These are phyloP conservation scores for Phialophora verrucosa DNA, from an alignment of 2,329 filamentous ascomycete species.

Conservation along the genomic window DNA sequence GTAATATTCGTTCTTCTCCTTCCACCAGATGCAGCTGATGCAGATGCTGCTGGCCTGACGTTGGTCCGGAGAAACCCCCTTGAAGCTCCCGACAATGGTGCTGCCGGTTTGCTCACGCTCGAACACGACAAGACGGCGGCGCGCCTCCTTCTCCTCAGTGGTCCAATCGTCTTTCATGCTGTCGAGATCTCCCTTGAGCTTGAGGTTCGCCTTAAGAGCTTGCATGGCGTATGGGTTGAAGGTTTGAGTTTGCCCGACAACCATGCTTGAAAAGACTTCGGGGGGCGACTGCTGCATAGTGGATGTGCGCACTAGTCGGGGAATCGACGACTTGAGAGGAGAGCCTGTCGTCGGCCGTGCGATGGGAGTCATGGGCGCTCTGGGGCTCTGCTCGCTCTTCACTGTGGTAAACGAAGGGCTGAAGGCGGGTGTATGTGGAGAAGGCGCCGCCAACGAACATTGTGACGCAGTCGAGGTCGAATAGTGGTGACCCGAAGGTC, in stretches of 20 bases:
- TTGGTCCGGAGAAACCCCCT: conserved; percentile 77
- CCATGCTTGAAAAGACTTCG: conserved; percentile 53
- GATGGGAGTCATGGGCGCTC: conserved; percentile 48
- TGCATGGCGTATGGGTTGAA: conserved; percentile 84
- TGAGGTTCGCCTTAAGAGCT: conserved; percentile 77
- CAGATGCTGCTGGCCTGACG: conserved; percentile 84
- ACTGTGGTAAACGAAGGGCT: conserved; percentile 56
- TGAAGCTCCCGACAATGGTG: conserved; percentile 80
- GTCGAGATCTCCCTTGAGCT: conserved; percentile 83
- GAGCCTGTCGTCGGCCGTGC: conserved; percentile 52
- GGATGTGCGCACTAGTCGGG: conserved; percentile 70
- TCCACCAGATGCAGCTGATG: conserved; percentile 98
- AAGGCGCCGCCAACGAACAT: conserved; percentile 54
- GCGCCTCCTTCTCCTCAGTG: conserved; percentile 76
- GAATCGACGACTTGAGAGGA: conserved; percentile 55
- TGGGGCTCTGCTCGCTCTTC: conserved; percentile 51
- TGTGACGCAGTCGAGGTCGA: conserved; percentile 50
- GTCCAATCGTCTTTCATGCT: conserved; percentile 85
- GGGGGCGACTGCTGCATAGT: conserved; percentile 64
- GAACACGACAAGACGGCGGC: conserved; percentile 87
- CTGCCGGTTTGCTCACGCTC: conserved; percentile 80
- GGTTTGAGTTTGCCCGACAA: conserved; percentile 45
- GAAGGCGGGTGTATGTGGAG: conserved; percentile 56
- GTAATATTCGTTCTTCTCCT: conserved; percentile 85
- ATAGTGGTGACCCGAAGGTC: conserved; percentile 51